phyloP scores from a whole-genome alignment of 371 early-diverging fungal species.

The Mortierella sp. region DNA sequence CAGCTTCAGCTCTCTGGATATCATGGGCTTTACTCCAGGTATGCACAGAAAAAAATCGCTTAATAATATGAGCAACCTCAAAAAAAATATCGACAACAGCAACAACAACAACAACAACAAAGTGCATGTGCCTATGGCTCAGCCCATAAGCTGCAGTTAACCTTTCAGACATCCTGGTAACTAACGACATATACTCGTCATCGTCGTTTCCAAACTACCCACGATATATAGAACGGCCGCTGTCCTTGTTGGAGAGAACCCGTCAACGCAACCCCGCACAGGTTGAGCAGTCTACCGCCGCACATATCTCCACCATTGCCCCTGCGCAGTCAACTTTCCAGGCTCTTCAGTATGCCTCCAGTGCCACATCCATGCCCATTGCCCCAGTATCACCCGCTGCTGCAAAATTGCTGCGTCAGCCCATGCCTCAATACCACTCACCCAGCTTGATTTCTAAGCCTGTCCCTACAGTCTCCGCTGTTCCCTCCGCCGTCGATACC shows the following conservation, averaged over 20 bases:
- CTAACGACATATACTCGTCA: not conserved
- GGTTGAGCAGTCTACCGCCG: conserved; percentile 14
- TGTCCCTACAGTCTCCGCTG: not conserved
- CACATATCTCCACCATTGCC: conserved; percentile 39
- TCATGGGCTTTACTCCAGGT: conserved; percentile 1
- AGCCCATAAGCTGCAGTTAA: not conserved
- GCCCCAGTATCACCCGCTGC: conserved; percentile 53
- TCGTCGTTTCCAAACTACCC: not conserved
- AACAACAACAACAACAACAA: not conserved
- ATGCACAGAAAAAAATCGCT: not conserved
- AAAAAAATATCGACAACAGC: not conserved
- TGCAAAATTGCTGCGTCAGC: conserved; percentile 47
- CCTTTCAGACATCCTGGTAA: not conserved
- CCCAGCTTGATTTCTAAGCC: conserved; percentile 20
- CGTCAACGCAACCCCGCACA: conserved; percentile 49
- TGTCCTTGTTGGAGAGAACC: conserved; percentile 51
- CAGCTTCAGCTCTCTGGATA: not conserved
- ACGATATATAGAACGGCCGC: conserved; percentile 22
- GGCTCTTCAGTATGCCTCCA: conserved; percentile 10
- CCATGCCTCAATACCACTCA: conserved; percentile 30
- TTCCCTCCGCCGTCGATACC: conserved; percentile 4
- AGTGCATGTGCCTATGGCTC: not conserved
- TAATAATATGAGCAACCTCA: not conserved
- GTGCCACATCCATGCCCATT: conserved; percentile 11
- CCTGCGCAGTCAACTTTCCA: conserved; percentile 32